Base-by-base conservation (phyloP, 192 early-diverging fungal species). In the Thamnidium elegans region DNA sequence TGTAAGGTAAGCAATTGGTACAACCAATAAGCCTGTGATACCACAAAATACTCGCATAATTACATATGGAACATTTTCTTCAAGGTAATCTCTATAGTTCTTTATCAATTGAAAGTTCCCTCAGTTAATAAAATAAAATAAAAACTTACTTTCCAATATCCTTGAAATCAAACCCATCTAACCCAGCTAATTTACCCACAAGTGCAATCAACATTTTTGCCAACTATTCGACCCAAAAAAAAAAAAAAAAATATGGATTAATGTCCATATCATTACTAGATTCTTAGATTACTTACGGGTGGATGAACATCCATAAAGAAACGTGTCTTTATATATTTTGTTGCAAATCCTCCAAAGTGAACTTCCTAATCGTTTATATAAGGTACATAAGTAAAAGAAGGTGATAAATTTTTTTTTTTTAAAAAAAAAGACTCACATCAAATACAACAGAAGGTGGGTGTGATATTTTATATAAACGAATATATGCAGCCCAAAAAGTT, bases 231-330 rank as follows among this genome's bases (percentile, higher is more conserved):
- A 1, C 26, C 26, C 19, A 53, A 19, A n/a, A 34, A 30, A 19
- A 65, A 6, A 17, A 50, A 7, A 2, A 17, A 36, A 23, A 10
- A 45, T 47, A 14, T 14, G 20, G 7, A 59, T 10, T 11, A 59
- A 26, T 26, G 3, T 26, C 26, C 26, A 26, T 1, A 26, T 26
- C 26, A 26, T 26, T 26, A 26, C 26, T 26, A 26, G 26, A 26
- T 3, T 3, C 26, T 26, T 26, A 26, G 26, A 31, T 89, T 92
- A 50, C 93, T 92, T 59, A 95, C 85, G 15, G 93, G 94, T 31
- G 95, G 95, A 65, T 97, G 95, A 6, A 96, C 91, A 66, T 97
- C 95, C 80, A 97, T 96, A 73, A 87, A 96, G 74, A 92, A 97
- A 32, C 89, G 87, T 20, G 90, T 81, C 44, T 87, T 88, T 63